Conservation (phyloP, 208 protist genomes). For the Naegleria gruberi region DNA sequence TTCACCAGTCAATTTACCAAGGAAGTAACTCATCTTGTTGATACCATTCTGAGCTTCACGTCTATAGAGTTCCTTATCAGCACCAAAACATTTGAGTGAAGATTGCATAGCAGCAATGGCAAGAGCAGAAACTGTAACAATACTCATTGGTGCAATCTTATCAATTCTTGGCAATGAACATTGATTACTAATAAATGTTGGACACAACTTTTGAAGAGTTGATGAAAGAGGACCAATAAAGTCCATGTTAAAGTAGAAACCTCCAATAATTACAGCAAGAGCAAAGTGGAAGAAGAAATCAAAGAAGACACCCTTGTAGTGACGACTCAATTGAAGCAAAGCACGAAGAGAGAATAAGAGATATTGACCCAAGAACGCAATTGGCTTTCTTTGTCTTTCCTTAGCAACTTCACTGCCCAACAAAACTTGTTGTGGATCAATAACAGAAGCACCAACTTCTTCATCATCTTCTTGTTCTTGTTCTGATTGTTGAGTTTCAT, state of each 20-base stretch:
- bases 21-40: conserved; percentile 6
- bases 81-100: neutral
- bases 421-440: neutral
- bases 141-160: neutral
- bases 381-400: neutral
- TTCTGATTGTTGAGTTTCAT: neutral
- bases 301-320: neutral
- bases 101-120: neutral
- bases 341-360: neutral
- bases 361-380: neutral
- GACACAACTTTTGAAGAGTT: neutral
- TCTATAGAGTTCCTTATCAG: neutral
- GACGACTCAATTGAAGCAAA: neutral
- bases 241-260: conserved; percentile 7
- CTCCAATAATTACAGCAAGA: neutral
- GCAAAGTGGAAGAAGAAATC: neutral
- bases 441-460: neutral
- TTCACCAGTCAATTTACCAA: neutral
- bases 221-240: neutral
- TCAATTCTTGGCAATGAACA: neutral
- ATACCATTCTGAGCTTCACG: neutral
- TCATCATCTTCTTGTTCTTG: neutral
- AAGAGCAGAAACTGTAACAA: neutral
- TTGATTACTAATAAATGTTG: neutral
- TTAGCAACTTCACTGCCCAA: neutral